Base-by-base conservation (phyloP, 805 yeast species). In the Saccharomyces kudriavzevii region DNA sequence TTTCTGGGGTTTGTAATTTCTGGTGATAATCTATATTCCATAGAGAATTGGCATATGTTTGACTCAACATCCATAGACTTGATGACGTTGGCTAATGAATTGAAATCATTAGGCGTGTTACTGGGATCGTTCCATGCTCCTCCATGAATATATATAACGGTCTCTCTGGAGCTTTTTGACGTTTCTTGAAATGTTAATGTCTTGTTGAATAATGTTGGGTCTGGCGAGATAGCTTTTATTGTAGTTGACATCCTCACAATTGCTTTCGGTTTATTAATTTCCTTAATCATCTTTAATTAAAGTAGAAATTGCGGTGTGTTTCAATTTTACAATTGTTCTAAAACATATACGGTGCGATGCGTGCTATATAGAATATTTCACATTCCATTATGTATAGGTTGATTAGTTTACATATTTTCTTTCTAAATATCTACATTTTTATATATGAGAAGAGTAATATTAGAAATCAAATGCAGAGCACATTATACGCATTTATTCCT, bases 41-140 rank as follows among this genome's bases (percentile, higher is more conserved):
- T 55, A 2, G 82, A 63, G 46, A 54, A 63, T 10, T 57, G 50
- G 11, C 58, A 59, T 48, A 50, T 47, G 5, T 27, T 45, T 13
- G 28, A 47, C 17, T 45, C 22, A 17, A 26, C 22, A 54, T 60
- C 60, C 1, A 61, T 56, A 24, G 58, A 52, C 8, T 51, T 40
- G 20, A 60, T 48, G 9, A 25, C 11, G 13, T 48, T 31, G 17
- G 58, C 45, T 47, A 82, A 54, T 11, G 57, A 59, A 9, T 70
- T 71, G 52, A 80, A 81, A 60, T 85, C 92, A 43, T 75, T 68
- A 27, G 70, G 76, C 0, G 90, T 84, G 63, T 85, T 84, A 2
- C 57, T 64, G 1, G 82, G 80, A 62, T 86, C 95, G 56, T 88
- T 74, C 96, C 96, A 89, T 0, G 90, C 95, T 0, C 96, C 96